phyloP scores from a whole-genome alignment of 257 asterid genomes.

The Leonotis leonurus region DNA sequence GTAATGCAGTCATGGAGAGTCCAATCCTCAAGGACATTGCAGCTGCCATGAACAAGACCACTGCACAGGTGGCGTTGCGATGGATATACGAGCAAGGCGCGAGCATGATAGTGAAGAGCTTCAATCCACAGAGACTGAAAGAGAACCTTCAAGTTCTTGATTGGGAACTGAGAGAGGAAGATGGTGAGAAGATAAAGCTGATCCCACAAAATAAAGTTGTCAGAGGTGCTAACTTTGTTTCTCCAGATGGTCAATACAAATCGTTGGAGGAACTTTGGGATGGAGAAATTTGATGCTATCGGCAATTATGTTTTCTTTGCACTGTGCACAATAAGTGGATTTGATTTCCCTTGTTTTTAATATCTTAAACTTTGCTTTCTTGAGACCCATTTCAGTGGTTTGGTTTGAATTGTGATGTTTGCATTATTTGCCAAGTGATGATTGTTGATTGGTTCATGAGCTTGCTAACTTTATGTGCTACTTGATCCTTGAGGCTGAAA shows the following conservation, averaged over 20 bases:
- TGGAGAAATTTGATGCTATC: conserved; percentile 35
- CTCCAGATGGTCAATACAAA: conserved; percentile 31
- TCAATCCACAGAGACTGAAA: conserved; percentile 27
- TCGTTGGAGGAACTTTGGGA: conserved; percentile 51
- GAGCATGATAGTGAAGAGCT: conserved; percentile 26
- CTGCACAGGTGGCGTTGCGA: conserved; percentile 43
- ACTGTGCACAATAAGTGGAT: too few relatives aligned
- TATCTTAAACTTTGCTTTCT: not conserved
- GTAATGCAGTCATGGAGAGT: conserved; percentile 34
- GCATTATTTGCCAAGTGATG: not conserved
- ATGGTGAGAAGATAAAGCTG: conserved; percentile 20
- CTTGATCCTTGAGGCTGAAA: too few relatives aligned
- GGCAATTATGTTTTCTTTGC: not conserved
- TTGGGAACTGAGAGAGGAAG: conserved; percentile 36
- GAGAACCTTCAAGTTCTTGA: conserved; percentile 27
- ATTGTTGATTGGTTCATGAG: not conserved
- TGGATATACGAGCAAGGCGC: conserved; percentile 34
- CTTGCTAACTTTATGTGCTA: not conserved
- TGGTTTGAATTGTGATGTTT: not conserved
- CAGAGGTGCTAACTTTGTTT: not conserved
- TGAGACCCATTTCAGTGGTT: not conserved
- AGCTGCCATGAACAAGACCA: conserved; percentile 21
- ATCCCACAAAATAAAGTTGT: conserved; percentile 35
- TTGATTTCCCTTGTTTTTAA: not conserved
- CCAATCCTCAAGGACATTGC: conserved; percentile 33